Conservation (phyloP, 2,329 filamentous ascomycete genomes). For the Aspergillus pseudotamarii region DNA sequence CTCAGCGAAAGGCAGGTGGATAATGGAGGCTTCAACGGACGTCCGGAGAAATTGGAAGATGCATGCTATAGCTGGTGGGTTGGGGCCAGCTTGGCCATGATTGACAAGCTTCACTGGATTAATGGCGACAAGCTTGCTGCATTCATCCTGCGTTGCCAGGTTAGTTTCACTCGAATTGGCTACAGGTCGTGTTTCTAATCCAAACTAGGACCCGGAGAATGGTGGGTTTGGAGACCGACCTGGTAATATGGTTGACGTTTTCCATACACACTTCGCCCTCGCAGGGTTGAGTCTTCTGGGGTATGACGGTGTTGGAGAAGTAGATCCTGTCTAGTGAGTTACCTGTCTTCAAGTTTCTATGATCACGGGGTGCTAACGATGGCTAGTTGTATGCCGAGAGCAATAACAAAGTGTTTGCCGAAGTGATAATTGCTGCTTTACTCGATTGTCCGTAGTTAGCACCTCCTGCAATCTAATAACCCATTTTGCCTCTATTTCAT, state of each 20-base stretch:
- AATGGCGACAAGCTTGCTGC: constrained; percentile 74
- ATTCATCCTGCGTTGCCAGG: constrained; percentile 87
- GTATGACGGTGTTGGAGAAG: constrained; percentile 73
- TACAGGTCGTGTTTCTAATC: constrained; percentile 8
- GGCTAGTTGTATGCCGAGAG: constrained; percentile 69
- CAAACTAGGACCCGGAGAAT: constrained; percentile 68
- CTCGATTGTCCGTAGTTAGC: constrained; percentile 12
- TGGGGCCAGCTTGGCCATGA: constrained; percentile 85
- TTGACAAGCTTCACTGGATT: constrained; percentile 88
- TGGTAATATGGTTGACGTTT: constrained; percentile 95
- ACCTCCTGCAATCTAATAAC: constrained; percentile 73
- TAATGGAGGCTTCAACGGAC: constrained; percentile 86
- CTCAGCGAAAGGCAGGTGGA: constrained; percentile 89
- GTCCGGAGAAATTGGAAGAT: constrained; percentile 93
- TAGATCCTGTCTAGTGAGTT: constrained; percentile 83
- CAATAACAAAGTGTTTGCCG: constrained; percentile 62
- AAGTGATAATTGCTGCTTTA: constrained; percentile 26
- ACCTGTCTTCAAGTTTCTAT: not conserved
- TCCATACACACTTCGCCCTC: constrained; percentile 88
- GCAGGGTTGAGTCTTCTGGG: constrained; percentile 84
- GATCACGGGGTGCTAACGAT: constrained; percentile 16
- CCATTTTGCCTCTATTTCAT: constrained; percentile 54
- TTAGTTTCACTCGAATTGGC: constrained; percentile 29
- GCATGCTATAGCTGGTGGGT: constrained; percentile 99
- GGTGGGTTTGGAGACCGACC: constrained; percentile 90